These are phyloP conservation scores for Beauveria brongniartii DNA, from an alignment of 2,329 filamentous ascomycete genomes.

Conservation along the genomic window DNA sequence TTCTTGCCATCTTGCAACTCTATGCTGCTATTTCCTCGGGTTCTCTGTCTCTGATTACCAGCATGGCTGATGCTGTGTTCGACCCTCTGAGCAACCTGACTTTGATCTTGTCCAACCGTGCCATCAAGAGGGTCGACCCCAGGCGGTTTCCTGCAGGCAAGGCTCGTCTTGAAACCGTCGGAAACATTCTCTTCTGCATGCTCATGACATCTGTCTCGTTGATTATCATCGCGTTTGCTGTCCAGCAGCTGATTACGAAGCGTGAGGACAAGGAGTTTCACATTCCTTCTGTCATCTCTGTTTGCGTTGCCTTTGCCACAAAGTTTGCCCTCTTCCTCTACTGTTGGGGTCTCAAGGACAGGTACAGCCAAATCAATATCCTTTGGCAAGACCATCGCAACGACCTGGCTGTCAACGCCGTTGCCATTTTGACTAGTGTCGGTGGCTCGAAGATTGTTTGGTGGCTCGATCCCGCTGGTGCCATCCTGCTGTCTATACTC, in stretches of 20 bases:
- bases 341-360: constrained; percentile 84
- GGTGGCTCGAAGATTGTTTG: constrained; percentile 80
- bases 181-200: constrained; percentile 94
- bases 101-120: constrained; percentile 77
- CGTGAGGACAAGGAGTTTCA: constrained; percentile 59
- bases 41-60: constrained; percentile 94
- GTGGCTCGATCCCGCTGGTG: constrained; percentile 94
- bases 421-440: constrained; percentile 85
- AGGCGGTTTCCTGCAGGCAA: constrained; percentile 86
- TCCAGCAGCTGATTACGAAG: constrained; percentile 55
- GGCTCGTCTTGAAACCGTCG: constrained; percentile 86
- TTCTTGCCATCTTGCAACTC: constrained; percentile 72
- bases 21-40: constrained; percentile 82
- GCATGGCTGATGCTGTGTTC: constrained; percentile 92
- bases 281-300: constrained; percentile 76
- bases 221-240: constrained; percentile 85
- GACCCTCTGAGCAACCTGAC: constrained; percentile 86
- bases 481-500: constrained; percentile 70
- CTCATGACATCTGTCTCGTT: constrained; percentile 89
- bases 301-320: constrained; percentile 73
- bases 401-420: constrained; percentile 92
- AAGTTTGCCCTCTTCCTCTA: constrained; percentile 82
- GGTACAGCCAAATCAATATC: constrained; percentile 85
- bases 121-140: constrained; percentile 79
- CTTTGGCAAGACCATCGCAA: constrained; percentile 97